phyloP scores from a whole-genome alignment of 495 filamentous ascomycete species.

The Haplographium delicatum region DNA sequence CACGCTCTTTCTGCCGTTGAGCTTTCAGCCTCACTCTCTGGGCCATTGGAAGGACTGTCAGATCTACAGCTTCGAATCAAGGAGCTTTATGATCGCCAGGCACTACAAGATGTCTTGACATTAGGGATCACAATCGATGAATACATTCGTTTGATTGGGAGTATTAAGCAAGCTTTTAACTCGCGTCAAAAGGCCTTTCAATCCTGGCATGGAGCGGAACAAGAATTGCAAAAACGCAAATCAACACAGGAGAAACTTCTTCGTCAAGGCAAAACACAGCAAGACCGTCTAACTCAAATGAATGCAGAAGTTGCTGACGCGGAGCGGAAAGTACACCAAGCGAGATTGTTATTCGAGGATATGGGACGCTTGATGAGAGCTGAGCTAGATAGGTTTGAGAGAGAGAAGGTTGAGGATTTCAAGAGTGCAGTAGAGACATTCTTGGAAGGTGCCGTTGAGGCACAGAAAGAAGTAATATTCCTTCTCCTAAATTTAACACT shows the following conservation, averaged over 20 bases:
- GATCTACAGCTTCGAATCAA: conserved; percentile 90
- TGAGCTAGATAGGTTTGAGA: conserved; percentile 91
- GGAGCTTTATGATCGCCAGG: conserved; percentile 93
- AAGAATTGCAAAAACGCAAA: conserved; percentile 82
- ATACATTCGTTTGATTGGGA: conserved; percentile 92
- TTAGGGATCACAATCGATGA: conserved; percentile 97
- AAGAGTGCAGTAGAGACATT: conserved; percentile 98
- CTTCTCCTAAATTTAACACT: background rate
- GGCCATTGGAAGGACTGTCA: conserved; percentile 81
- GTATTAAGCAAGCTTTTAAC: conserved; percentile 83
- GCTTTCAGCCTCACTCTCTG: conserved; percentile 80
- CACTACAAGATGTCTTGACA: conserved; percentile 93
- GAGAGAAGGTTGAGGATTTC: conserved; percentile 98
- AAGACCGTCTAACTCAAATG: conserved; percentile 87
- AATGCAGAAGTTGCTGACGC: conserved; percentile 89
- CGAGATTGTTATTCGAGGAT: conserved; percentile 87
- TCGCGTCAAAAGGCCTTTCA: conserved; percentile 95
- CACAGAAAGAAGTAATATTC: conserved; percentile 94
- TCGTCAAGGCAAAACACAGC: conserved; percentile 87
- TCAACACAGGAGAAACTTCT: conserved; percentile 84
- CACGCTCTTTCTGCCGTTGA: conserved; percentile 85
- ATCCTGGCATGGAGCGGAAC: conserved; percentile 84
- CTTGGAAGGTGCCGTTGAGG: conserved; percentile 92
- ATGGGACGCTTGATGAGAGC: conserved; percentile 90
- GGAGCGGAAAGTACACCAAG: conserved; percentile 88